Base-by-base conservation (phyloP, 768 basidiomycete species). In the Panus rudis region DNA sequence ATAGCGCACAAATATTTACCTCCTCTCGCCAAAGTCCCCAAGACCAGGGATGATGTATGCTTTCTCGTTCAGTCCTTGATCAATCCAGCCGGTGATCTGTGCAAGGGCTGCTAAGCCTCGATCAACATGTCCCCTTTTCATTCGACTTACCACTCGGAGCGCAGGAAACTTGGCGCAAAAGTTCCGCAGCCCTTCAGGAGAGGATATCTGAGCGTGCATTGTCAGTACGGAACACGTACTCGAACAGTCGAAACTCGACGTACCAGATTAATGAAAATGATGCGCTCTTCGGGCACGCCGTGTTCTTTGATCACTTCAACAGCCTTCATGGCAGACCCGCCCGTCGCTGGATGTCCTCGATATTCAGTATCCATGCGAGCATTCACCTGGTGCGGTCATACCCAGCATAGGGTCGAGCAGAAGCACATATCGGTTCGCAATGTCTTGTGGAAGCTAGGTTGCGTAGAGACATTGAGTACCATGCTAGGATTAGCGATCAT, bases 371-470 rank as follows among this genome's bases (percentile, higher is more conserved):
- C 12, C 23, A 24, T 21, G 21, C 28, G 19, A 17, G 32, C 11
- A 21, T 24, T 25, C 5, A 14, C 19, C 11, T 16, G 24, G 32
- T 16, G 17, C 49, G 39, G 43, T 47, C 81, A 39, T 54, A 91
- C 92, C 91, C 37, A 98, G 78, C 94, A 99, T 99, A 0, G 94
- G 94, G 61, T 99, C 94, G 17, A 99, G 77, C 12, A 99, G 78
- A 27, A 99, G 79, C 37, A 92, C 90, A 59, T 94, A 98, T 35
- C 96, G 82, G 25, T 73, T 69, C 1, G 87, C 82, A 45, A 98
- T 96, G 61, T 98, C 94, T 55, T 84, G 85, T 2, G 94, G 94
- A 40, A 97, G 84, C 84, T 96, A 54, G 6, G 32, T 3, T 14
- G 12, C 14, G 7, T 23, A 14, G n/a, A 27, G 42, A 28, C 32